phyloP scores from a whole-genome alignment of 257 asterid species.

The Ilex asprella region DNA sequence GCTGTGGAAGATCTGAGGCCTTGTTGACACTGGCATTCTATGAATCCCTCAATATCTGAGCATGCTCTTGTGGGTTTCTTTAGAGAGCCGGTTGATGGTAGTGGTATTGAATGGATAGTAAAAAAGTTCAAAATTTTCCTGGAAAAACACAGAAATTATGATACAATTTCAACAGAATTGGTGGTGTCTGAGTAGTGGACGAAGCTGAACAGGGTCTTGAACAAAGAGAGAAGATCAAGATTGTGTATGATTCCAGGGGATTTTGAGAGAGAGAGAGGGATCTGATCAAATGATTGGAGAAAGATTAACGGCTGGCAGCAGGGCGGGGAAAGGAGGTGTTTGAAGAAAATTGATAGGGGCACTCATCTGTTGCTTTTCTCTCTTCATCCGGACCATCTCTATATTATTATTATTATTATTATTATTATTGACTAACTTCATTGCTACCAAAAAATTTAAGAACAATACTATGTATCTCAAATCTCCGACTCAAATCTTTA shows the following conservation, averaged over 20 bases:
- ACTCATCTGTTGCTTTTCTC: conserved; percentile 4
- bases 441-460: too few relatives aligned
- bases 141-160: conserved; percentile 13
- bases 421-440: too few relatives aligned
- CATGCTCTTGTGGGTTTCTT: conserved; percentile 20
- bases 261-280: neutral
- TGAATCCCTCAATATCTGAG: neutral
- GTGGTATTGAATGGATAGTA: neutral
- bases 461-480: too few relatives aligned
- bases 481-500: too few relatives aligned
- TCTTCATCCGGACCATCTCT: neutral
- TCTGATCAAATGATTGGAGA: conserved; percentile 18
- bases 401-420: too few relatives aligned
- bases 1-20: conserved; percentile 25
- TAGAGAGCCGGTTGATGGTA: conserved; percentile 2
- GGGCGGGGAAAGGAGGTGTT: conserved; percentile 8
- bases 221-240: conserved; percentile 4
- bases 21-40: conserved; percentile 43
- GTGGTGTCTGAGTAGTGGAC: conserved; percentile 3
- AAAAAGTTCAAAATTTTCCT: conserved; percentile 11
- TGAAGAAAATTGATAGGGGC: neutral
- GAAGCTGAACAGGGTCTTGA: conserved; percentile 10
- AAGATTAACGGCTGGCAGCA: conserved; percentile 18
- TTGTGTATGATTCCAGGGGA: conserved; percentile 5
- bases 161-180: neutral